Base-by-base conservation (phyloP, 1,139 yeast genomes). In the Sugiyamaella novakii region DNA sequence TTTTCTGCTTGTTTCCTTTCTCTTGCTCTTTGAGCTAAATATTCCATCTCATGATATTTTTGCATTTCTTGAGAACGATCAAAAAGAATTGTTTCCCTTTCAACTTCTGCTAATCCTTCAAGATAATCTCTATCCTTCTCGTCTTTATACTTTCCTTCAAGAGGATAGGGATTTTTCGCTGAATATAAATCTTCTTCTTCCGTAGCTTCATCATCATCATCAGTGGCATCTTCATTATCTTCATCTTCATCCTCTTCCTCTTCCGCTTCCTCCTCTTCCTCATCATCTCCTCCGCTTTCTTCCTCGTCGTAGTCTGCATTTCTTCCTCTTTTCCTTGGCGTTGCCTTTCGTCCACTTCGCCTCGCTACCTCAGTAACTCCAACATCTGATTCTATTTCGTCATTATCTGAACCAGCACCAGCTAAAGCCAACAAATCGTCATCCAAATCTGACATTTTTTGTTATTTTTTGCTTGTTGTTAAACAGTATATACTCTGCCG, bases 21-120 rank as follows among this genome's bases (percentile, higher is more conserved):
- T 60, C 73, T 77, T 59, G 88, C 84, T 69, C 98, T 83, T 63
- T 87, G 84, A 31, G 86, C 87, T 61, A 94, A 80, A 62, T 84
- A 83, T 63, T 79, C 79, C 66, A 87, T 80, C 69, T 92, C 98
- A 51, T 85, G 83, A 68, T 76, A 89, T 56, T 84, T 80, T 65
- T 91, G 95, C 82, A 88, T 81, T 59, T 87, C 95, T 68, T 89
- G 96, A 4, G 87, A 79, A 68, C 99, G 87, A 53, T 92, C 98
- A 61, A 87, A 94, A 53, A 92, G 77, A 51, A 88, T 80, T 59
- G 87, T 83, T 72, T 92, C 98, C 62, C 98, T 83, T 61, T 86
- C 86, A 66, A 92, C 80, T 74, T 94, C 98, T 52, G 92, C 95
- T 82, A 92, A 77, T 1, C 77, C 75, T 61, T 84, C 82, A 56